These are phyloP conservation scores for Pichia ethanolica DNA, from an alignment of 805 yeast species.

Conservation along the genomic window DNA sequence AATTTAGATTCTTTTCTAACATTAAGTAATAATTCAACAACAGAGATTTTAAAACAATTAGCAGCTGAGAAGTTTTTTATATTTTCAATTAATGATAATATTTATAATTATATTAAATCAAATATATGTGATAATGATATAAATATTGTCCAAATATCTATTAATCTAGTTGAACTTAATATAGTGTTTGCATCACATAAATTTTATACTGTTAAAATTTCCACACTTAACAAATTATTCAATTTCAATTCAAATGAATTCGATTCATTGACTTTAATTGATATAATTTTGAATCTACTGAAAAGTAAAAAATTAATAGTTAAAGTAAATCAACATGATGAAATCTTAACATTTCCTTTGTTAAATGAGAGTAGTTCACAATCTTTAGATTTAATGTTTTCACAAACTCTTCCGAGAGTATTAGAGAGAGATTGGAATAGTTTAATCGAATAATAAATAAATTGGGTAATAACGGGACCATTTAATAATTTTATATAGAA, in stretches of 20 bases:
- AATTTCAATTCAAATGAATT: slow-evolving; percentile 6
- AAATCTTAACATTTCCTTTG: slow-evolving; percentile 2
- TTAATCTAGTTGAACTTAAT: slow-evolving; percentile 17
- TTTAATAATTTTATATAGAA: no score
- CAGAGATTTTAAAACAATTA: not conserved
- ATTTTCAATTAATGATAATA: not conserved
- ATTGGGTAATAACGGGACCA: no score
- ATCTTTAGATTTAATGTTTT: not conserved
- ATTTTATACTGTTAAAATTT: slow-evolving; percentile 15
- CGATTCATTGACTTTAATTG: slow-evolving; percentile 1
- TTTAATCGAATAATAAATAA: no score
- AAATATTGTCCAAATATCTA: not conserved
- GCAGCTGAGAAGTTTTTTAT: not conserved
- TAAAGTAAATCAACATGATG: slow-evolving; percentile 18
- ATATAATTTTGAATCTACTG: not conserved
- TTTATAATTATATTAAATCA: not conserved
- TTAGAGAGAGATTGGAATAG: slow-evolving; percentile 4
- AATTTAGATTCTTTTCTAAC: not conserved
- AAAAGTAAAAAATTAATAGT: slow-evolving; percentile 18
- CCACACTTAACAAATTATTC: slow-evolving; percentile 10
- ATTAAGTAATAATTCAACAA: not conserved
- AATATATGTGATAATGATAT: not conserved
- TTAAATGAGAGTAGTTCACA: no score
- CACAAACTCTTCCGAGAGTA: not conserved
- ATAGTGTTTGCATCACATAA: slow-evolving; percentile 16